Conservation (phyloP, 345 rosid genomes). For the Adansonia digitata region DNA sequence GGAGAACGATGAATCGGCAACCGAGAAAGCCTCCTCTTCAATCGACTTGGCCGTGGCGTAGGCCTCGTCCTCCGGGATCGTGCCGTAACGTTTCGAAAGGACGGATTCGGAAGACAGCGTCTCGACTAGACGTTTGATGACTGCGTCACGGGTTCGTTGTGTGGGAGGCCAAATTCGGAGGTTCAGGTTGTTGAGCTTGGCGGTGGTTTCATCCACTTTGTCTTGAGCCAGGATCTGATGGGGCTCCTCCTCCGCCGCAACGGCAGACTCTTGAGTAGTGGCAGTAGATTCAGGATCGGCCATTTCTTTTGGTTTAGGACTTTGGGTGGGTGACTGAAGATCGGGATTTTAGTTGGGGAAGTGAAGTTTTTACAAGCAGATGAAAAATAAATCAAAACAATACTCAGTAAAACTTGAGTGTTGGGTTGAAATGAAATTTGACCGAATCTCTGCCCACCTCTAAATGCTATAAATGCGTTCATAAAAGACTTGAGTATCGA, state of each 20-base stretch:
- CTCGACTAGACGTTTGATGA: conserved; percentile 65
- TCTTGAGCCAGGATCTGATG: conserved; percentile 4
- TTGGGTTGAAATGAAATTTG: no score
- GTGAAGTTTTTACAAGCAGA: no score
- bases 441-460: no score
- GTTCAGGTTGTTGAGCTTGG: conserved; percentile 25
- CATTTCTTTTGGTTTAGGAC: not conserved
- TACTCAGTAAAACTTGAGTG: no score
- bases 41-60: conserved; percentile 45
- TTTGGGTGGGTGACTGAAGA: not conserved
- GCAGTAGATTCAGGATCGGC: conserved; percentile 4
- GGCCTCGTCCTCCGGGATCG: conserved; percentile 59
- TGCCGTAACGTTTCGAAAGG: conserved; percentile 88
- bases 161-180: conserved; percentile 94
- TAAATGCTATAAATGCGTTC: no score
- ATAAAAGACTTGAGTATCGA: no score
- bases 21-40: conserved; percentile 74
- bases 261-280: conserved; percentile 1
- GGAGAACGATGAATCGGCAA: conserved; percentile 39
- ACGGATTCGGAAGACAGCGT: conserved; percentile 70
- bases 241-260: conserved; percentile 1
- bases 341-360: not conserved
- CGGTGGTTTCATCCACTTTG: conserved; percentile 6
- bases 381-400: no score
- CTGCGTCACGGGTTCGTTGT: conserved; percentile 84